A percentile compares a stretch with the other conserved stretches of the same genome.
These are phyloP conservation scores for Saccharomyces mikatae DNA, from an alignment of 805 yeast genomes.

Conservation along the genomic window DNA sequence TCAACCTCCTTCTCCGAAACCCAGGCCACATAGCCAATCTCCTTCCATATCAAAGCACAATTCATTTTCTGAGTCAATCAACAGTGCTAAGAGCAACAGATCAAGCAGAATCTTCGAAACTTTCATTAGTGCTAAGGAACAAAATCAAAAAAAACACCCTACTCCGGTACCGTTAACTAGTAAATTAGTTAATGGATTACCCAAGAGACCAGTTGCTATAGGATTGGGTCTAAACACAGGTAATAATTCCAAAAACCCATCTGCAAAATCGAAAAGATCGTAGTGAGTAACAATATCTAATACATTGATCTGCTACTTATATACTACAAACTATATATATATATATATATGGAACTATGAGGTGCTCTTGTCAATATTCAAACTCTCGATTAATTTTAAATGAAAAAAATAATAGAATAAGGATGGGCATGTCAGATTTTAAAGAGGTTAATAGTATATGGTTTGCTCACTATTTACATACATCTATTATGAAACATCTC, in stretches of 20 bases:
- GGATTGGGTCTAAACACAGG: background rate
- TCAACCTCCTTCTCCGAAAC: constrained; percentile 17
- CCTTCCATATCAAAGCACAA: constrained; percentile 2
- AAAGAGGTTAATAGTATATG: background rate
- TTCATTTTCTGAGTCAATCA: constrained; percentile 1
- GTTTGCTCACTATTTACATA: too few relatives aligned
- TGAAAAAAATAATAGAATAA: background rate
- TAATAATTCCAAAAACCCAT: background rate
- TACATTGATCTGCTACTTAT: background rate
- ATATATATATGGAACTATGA: background rate
- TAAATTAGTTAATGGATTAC: constrained; percentile 29
- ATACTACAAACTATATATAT: background rate
- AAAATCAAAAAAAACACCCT: constrained; percentile 6
- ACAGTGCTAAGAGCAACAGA: background rate
- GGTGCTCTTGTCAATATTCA: background rate
- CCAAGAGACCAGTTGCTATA: constrained; percentile 5
- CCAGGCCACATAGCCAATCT: constrained; percentile 1
- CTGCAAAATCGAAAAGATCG: background rate
- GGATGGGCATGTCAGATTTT: background rate
- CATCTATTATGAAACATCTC: too few relatives aligned
- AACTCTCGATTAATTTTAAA: background rate
- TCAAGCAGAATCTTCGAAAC: constrained; percentile 29
- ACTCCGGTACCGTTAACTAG: constrained; percentile 27
- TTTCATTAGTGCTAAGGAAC: constrained; percentile 23
- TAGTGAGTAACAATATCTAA: background rate